phyloP scores from a whole-genome alignment of 2,329 filamentous ascomycete species.

The Aureobasidium lini region DNA sequence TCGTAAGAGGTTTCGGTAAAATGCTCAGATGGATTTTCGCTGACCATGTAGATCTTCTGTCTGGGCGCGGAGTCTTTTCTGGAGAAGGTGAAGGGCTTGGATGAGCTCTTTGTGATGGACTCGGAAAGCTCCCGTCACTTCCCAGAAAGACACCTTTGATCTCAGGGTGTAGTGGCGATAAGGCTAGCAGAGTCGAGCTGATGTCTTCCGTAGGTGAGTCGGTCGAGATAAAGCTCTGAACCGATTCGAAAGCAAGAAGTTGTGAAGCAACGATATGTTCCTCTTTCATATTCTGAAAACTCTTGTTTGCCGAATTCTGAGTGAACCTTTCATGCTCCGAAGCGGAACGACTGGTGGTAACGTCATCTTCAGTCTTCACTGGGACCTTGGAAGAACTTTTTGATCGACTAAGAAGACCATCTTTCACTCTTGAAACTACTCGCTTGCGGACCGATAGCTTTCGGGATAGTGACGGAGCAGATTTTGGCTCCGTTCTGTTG shows the following conservation, averaged over 20 bases:
- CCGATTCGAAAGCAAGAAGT: neutral
- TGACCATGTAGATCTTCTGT: neutral
- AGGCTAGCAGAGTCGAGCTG: neutral
- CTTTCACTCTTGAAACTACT: constrained; percentile 29
- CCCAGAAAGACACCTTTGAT: neutral
- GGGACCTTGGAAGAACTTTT: constrained; percentile 19
- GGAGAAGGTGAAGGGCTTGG: constrained; percentile 4
- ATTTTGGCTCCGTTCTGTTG: neutral
- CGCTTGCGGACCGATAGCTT: constrained; percentile 28
- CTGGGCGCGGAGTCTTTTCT: constrained; percentile 6
- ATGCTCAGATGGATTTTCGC: neutral
- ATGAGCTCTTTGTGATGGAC: neutral
- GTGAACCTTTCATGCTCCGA: neutral
- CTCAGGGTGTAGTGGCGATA: neutral
- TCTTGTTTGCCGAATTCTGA: neutral
- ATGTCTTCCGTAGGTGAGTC: neutral
- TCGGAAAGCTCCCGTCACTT: constrained; percentile 2
- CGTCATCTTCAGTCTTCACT: constrained; percentile 7
- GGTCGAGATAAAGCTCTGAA: neutral
- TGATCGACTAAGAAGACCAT: constrained; percentile 24
- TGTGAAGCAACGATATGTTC: neutral
- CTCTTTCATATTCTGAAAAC: neutral
- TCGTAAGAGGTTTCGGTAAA: neutral
- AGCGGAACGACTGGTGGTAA: neutral
- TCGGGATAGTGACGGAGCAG: constrained; percentile 17